Conservation (phyloP, 2,329 filamentous ascomycete genomes). For the Monosporascus cannonballus region DNA sequence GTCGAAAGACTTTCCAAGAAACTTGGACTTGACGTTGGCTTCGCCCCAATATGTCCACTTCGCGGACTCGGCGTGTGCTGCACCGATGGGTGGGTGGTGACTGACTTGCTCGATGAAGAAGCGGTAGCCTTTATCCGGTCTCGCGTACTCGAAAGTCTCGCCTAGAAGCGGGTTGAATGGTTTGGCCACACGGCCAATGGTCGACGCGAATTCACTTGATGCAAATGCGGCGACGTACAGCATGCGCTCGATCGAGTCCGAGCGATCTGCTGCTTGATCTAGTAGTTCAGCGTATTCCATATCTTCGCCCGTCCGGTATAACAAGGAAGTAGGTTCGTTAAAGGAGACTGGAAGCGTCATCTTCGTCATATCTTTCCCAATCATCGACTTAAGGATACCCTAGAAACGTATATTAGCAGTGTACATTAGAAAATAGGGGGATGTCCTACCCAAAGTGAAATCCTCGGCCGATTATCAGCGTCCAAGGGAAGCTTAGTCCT, state of each 20-base stretch:
- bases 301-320: constrained; percentile 93
- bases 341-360: constrained; percentile 98
- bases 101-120: constrained; percentile 99
- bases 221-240: constrained; percentile 95
- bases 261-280: constrained; percentile 77
- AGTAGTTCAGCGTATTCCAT: constrained; percentile 96
- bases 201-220: constrained; percentile 93
- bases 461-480: constrained; percentile 85
- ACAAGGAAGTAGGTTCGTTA: constrained; percentile 92
- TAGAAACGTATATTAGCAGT: constrained; percentile 32
- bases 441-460: constrained; percentile 82
- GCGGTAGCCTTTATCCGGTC: constrained; percentile 94
- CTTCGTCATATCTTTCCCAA: constrained; percentile 99
- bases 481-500: constrained; percentile 79
- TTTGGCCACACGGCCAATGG: constrained; percentile 93
- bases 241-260: constrained; percentile 84
- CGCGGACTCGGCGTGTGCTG: constrained; percentile 84
- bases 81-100: constrained; percentile 92
- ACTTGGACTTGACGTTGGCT: constrained; percentile 91
- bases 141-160: constrained; percentile 93
- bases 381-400: constrained; percentile 98
- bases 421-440: not conserved
- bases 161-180: constrained; percentile 95
- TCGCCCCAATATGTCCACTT: constrained; percentile 98
- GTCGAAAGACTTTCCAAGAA: constrained; percentile 96